These are phyloP conservation scores for Lophiotrema nucula DNA, from an alignment of 495 filamentous ascomycete species.

Conservation along the genomic window DNA sequence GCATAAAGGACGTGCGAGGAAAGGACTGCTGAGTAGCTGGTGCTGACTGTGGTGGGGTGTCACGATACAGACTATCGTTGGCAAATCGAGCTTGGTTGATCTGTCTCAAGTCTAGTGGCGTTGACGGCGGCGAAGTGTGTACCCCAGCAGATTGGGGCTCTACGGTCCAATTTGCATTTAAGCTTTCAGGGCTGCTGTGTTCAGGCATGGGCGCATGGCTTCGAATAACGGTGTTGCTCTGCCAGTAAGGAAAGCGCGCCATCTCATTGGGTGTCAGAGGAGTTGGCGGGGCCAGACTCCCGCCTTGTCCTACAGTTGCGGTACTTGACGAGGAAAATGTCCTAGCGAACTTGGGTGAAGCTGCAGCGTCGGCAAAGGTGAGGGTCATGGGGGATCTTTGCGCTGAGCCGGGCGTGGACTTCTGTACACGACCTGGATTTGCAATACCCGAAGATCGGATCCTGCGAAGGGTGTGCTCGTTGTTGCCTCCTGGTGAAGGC, in stretches of 20 bases:
- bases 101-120: conserved; percentile 38
- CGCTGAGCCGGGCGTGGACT: conserved; percentile 37
- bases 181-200: conserved; percentile 29
- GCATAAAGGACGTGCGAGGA: conserved; percentile 26
- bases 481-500: conserved; percentile 31
- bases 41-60: conserved; percentile 45
- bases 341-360: conserved; percentile 39
- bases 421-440: conserved; percentile 41
- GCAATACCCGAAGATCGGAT: conserved; percentile 40
- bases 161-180: conserved; percentile 22
- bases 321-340: conserved; percentile 21
- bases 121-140: conserved; percentile 41
- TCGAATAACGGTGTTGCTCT: conserved; percentile 28
- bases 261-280: conserved; percentile 42
- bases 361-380: conserved; percentile 40
- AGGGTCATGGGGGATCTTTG: conserved; percentile 43
- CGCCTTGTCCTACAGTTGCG: conserved; percentile 14
- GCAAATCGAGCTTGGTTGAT: conserved; percentile 25
- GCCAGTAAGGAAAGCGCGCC: conserved; percentile 31
- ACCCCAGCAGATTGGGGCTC: conserved; percentile 25
- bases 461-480: conserved; percentile 39
- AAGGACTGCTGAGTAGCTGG: conserved; percentile 44
- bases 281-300: conserved; percentile 43
- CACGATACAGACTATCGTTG: conserved; percentile 31
- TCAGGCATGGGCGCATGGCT: conserved; percentile 31